These are phyloP conservation scores for Aphanomyces astaci DNA, from an alignment of 352 stramenopile species.

Conservation along the genomic window DNA sequence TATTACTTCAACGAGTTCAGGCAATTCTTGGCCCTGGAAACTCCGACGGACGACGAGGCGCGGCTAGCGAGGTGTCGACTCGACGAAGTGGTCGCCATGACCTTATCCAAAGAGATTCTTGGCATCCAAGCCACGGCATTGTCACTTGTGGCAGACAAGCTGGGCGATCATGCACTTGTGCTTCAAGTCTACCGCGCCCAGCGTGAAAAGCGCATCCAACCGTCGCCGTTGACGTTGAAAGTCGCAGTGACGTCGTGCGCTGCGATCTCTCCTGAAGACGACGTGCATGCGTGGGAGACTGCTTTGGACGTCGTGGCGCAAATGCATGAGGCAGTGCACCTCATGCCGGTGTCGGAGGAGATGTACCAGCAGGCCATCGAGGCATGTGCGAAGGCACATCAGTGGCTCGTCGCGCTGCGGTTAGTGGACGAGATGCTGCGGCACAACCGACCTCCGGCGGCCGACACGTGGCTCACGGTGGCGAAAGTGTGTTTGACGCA, in stretches of 20 bases:
- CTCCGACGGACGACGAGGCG: background rate
- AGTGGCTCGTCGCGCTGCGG: constrained; percentile 8
- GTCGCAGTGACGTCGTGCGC: background rate
- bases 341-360: constrained; percentile 18
- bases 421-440: constrained; percentile 11
- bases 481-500: background rate
- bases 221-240: constrained; percentile 1
- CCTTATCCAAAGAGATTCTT: background rate
- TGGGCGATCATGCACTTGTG: constrained; percentile 1
- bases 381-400: background rate
- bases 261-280: background rate
- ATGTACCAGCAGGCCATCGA: constrained; percentile 15
- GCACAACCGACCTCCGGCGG: background rate
- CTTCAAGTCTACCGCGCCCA: constrained; percentile 11
- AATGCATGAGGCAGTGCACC: constrained; percentile 23
- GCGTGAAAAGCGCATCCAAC: background rate
- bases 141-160: constrained; percentile 5
- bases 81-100: background rate
- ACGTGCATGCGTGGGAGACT: constrained; percentile 6
- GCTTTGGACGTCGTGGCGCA: constrained; percentile 15
- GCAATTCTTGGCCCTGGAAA: constrained; percentile 7
- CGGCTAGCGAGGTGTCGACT: background rate
- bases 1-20: constrained; percentile 12
- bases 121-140: constrained; percentile 12
- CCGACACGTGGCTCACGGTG: background rate